Percentiles rank a stretch among this genome's conserved stretches.
Evolutionary conservation across 164 flowering plant species (phyloP).

Genomic region (Vitis cinerea): DNA sequence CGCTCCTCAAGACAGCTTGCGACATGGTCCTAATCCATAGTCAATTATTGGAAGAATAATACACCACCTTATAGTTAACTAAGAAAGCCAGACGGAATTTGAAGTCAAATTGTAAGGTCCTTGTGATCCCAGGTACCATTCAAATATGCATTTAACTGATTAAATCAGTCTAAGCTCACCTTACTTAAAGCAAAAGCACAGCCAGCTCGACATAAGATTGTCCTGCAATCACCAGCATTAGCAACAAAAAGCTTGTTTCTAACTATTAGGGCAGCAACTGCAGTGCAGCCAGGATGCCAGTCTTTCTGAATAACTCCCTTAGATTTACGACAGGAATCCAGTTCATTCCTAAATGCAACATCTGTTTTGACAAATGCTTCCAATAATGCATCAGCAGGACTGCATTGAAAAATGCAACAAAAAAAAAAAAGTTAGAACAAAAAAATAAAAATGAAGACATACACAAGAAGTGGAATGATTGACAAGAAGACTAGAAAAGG

Average conservation of each 20-base stretch:
- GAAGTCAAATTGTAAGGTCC: too few relatives aligned
- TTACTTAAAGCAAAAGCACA: constrained; percentile 55
- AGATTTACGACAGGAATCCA: constrained; percentile 44
- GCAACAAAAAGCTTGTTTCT: constrained; percentile 79
- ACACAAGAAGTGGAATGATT: not conserved
- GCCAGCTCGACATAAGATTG: constrained; percentile 76
- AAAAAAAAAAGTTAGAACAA: not conserved
- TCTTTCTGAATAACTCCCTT: constrained; percentile 58
- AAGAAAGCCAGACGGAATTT: too few relatives aligned
- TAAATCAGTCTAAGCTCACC: constrained; percentile 37
- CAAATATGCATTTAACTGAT: too few relatives aligned
- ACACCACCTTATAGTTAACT: too few relatives aligned
- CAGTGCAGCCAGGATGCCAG: constrained; percentile 96
- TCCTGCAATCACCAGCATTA: constrained; percentile 95
- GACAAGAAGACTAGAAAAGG: not conserved
- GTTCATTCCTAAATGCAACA: constrained; percentile 64
- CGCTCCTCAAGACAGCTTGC: constrained; percentile 88
- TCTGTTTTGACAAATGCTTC: constrained; percentile 82
- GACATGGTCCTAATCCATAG: constrained; percentile 69
- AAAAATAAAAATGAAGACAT: not conserved
- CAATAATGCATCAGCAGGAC: constrained; percentile 67
- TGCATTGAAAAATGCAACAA: constrained; percentile 23
- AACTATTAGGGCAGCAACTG: constrained; percentile 65
- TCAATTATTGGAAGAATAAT: constrained; percentile 1
- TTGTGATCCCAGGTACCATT: too few relatives aligned